Evolutionary conservation across 176 grass and related monocot species (phyloP).

Genomic region (Bothriochloa decipiens): DNA sequence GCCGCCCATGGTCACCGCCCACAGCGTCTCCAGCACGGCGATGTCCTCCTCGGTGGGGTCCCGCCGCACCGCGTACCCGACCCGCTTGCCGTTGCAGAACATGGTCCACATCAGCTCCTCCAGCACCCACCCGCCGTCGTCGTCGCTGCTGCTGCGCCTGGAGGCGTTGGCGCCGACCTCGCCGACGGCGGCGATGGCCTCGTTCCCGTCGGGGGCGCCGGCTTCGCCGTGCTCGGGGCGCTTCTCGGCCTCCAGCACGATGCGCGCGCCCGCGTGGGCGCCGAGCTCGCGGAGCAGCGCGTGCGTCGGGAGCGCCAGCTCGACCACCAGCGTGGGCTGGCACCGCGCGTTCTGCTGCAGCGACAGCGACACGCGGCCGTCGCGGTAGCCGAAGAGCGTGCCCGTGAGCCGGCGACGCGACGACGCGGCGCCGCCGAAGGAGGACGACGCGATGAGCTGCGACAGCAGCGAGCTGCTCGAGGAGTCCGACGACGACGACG

Average conservation of each 20-base stretch:
- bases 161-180: neutral
- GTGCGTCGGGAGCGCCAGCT: constrained; percentile 77
- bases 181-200: neutral
- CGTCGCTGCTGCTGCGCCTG: neutral
- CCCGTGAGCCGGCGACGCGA: constrained; percentile 45
- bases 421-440: neutral
- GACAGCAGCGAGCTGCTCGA: constrained; percentile 42
- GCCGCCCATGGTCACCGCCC: constrained; percentile 75
- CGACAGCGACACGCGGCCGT: constrained; percentile 56
- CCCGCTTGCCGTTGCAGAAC: constrained; percentile 76
- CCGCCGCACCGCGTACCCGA: constrained; percentile 65
- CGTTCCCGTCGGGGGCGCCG: neutral
- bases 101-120: constrained; percentile 81
- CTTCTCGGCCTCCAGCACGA: constrained; percentile 86
- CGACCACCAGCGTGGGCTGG: constrained; percentile 68
- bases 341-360: constrained; percentile 78
- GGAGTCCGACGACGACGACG: neutral
- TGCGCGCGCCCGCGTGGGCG: constrained; percentile 56
- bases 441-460: constrained; percentile 15
- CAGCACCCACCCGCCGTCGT: constrained; percentile 50
- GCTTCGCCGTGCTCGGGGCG: neutral
- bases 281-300: constrained; percentile 75
- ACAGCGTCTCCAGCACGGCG: constrained; percentile 69
- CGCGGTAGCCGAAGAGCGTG: constrained; percentile 71
- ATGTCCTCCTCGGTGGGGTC: constrained; percentile 60